phyloP scores from a whole-genome alignment of 148 eudicot genomes.

The Silene uniflora region DNA sequence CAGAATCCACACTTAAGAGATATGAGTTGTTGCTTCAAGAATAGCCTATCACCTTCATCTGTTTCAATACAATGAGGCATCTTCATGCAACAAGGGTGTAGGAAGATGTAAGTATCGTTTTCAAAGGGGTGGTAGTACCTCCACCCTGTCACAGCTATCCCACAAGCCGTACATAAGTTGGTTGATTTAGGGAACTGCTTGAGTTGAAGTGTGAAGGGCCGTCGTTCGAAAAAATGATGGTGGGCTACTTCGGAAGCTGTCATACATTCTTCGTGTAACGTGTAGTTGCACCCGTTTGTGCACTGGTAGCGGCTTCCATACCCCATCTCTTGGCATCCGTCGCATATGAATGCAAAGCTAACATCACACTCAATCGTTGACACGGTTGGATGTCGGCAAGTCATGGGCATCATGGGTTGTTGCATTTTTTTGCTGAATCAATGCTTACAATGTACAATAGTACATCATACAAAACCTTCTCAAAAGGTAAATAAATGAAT shows the following conservation, averaged over 20 bases:
- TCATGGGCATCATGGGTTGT: no score
- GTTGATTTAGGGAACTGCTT: background rate
- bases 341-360: background rate
- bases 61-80: background rate
- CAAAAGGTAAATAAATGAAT: no score
- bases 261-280: conserved; percentile 39
- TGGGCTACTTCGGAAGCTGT: background rate
- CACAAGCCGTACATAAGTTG: conserved; percentile 1
- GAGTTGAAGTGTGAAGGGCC: background rate
- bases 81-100: conserved; percentile 17
- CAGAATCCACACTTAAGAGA: background rate
- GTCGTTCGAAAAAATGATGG: background rate
- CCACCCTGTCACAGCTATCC: background rate
- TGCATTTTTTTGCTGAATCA: background rate
- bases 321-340: background rate
- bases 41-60: background rate
- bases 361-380: background rate
- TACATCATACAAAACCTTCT: no score
- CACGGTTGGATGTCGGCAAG: background rate
- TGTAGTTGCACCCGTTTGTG: background rate
- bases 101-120: background rate
- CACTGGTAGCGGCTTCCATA: background rate
- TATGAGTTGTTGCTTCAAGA: background rate
- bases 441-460: background rate
- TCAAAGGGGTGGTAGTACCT: background rate